These are phyloP conservation scores for Gnaphalium uliginosum DNA, from an alignment of 129 eudicot genomes.

Conservation along the genomic window DNA sequence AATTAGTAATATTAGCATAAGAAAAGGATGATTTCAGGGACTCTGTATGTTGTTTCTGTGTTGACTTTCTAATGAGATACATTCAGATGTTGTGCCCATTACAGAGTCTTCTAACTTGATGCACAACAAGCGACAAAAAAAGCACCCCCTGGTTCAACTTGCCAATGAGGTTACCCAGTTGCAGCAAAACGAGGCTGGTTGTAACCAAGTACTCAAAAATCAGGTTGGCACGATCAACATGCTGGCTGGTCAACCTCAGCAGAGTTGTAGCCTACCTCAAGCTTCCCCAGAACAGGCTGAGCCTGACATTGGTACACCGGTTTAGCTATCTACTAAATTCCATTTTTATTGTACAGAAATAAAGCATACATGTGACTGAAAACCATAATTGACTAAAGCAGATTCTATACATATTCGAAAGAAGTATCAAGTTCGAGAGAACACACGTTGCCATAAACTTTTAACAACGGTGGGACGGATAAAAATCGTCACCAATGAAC, in stretches of 20 bases:
- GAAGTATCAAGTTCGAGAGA: slow-evolving; percentile 44
- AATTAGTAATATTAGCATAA: background rate
- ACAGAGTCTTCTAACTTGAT: slow-evolving; percentile 30
- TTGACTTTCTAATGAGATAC: slow-evolving; percentile 7
- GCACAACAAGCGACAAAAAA: slow-evolving; percentile 16
- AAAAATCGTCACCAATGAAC: slow-evolving; percentile 32
- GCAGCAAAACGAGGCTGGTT: slow-evolving; percentile 27
- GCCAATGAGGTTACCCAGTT: slow-evolving; percentile 18
- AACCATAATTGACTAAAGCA: slow-evolving; percentile 26
- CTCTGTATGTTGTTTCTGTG: background rate
- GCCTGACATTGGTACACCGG: slow-evolving; percentile 17
- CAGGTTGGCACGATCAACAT: background rate
- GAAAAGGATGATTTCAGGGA: background rate
- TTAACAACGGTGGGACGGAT: slow-evolving; percentile 34
- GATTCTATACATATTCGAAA: slow-evolving; percentile 27
- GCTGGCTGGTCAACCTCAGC: slow-evolving; percentile 26
- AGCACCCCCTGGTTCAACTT: slow-evolving; percentile 4
- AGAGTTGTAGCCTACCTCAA: slow-evolving; percentile 26
- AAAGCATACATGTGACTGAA: background rate
- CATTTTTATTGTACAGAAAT: background rate
- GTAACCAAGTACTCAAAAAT: slow-evolving; percentile 6
- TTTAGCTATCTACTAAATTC: slow-evolving; percentile 1
- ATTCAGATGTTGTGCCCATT: background rate
- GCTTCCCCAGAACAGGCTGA: slow-evolving; percentile 27
- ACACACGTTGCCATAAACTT: slow-evolving; percentile 31